Base-by-base conservation (phyloP, 352 stramenopile species). In the Phytopythium vexans region DNA sequence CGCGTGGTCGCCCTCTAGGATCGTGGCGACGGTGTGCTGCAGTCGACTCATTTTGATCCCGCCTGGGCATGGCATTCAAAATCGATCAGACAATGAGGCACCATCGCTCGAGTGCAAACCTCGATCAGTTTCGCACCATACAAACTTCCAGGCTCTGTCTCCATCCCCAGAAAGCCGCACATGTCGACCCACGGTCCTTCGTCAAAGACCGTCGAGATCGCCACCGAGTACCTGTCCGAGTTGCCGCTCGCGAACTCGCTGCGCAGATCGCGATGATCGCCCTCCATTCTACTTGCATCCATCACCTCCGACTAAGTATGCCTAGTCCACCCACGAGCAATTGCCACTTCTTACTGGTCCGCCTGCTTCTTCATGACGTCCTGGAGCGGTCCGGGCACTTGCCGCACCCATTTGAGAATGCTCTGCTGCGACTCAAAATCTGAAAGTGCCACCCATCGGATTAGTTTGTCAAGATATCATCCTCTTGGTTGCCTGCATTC, bases 141-240 rank as follows among this genome's bases (percentile, higher is more conserved):
- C 9, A 89, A 62, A 31, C 57, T 68, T n/a, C 84, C 84, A 16
- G 67, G 60, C 8, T 54, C 65, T 1, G 72, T 74, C 9, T 44
- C 37, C 43, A 91, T 74, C 10, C 72, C 70, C 6, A 89, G 41
- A 41, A 66, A 84, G 33, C 70, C 56, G 48, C 84, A 94, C 74
- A 94, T 91, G 9, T 89, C 75, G 51, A 92, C 82, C 84, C 84
- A 94, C 37, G 84, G 64, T 1, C 84, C 84, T 39, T 88, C 60
- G 50, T 94, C 84, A 61, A 94, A 94, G 21, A 86, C 74, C 2
- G 77, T 92, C 45, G 72, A 70, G 41, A 89, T 86, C 8, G 58
- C 41, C 16, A 77, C 68, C 0, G 69, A 72, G 54, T 71, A 73
- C 36, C 69, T 49, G 39, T 74, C 68, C 34, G 67, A 80, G 1